Base-by-base conservation (phyloP, 2,329 filamentous ascomycete species). In the Graphilbum fragrans region DNA sequence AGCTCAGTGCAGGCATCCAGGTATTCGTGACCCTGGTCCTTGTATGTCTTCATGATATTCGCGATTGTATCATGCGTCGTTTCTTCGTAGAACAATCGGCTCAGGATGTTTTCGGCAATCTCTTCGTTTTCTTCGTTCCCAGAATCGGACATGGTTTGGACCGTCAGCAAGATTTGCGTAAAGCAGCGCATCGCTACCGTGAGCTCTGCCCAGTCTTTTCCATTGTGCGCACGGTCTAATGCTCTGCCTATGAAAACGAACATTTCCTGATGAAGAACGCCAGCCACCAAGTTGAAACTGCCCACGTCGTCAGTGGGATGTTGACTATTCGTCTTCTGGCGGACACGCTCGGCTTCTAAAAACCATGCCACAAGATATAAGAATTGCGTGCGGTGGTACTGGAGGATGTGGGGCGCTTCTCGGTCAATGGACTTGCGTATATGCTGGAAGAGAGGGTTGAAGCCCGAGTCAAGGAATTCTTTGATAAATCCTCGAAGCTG, bases 71-170 rank as follows among this genome's bases (percentile, higher is more conserved):
- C 90, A 54, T 98, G 88, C 0, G 88, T 95, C 1, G 85, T 77
- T 55, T 96, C 87, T 60, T 98, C 92, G 62, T 98, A 98, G 58
- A 98, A 98, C n/a, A 98, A 86, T 46, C 90, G 85, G 53, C 83
- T 93, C 40, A 94, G 77, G 12, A 94, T 95, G 52, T 98, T 98
- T 57, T 98, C 90, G 1, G 92, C 90, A 57, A 98, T 96, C 52
- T 96, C 92, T 55, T 94, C 83, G 50, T 98, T 86, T n/a, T 95
- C 88, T 47, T 95, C 88, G 23, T 85, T 73, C 1, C 75, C 72
- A 1, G 86, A 92, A 37, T 83, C 77, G 2, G 80, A 70, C 88
- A 98, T 96, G 46, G 93, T 86, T 53, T 94, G 87, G 2, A 96
- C 82, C 0, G 88, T 94, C 21, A 94, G 70, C 18, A 94, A 68